Percentiles rank a stretch among this genome's conserved stretches.
Evolutionary conservation across 176 grass and related monocot genomes (phyloP).

Genomic region (Thalia dealbata): DNA sequence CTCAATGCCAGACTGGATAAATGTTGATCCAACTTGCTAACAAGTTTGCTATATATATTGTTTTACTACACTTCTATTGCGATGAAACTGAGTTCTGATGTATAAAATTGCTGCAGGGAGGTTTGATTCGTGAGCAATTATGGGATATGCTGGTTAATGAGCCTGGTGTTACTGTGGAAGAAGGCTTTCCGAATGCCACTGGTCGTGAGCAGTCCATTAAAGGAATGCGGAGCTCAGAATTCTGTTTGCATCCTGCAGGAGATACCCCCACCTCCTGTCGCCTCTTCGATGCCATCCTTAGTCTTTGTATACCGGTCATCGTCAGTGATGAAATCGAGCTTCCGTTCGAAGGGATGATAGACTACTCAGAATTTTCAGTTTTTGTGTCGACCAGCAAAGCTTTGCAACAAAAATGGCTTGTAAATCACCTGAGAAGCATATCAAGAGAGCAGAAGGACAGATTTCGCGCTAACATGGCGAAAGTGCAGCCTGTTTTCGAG

Average conservation of each 20-base stretch:
- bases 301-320: constrained; percentile 84
- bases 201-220: constrained; percentile 75
- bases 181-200: constrained; percentile 85
- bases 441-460: constrained; percentile 38
- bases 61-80: too few species aligned
- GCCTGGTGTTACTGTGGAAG: constrained; percentile 64
- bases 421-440: constrained; percentile 45
- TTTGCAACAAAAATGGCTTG: constrained; percentile 46
- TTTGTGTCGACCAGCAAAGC: constrained; percentile 49
- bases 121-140: constrained; percentile 78
- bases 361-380: constrained; percentile 64
- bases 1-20: neutral
- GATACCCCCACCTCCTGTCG: constrained; percentile 90
- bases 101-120: constrained; percentile 37
- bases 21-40: neutral
- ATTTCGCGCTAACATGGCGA: constrained; percentile 50
- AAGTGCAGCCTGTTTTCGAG: constrained; percentile 51
- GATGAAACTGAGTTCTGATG: too few species aligned
- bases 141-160: constrained; percentile 75
- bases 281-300: constrained; percentile 72
- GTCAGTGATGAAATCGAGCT: constrained; percentile 75
- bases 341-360: constrained; percentile 76
- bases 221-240: constrained; percentile 65
- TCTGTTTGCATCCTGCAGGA: constrained; percentile 83
- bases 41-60: neutral